Conservation (phyloP, 2,329 filamentous ascomycete genomes). For the Pyrenophora graminea region DNA sequence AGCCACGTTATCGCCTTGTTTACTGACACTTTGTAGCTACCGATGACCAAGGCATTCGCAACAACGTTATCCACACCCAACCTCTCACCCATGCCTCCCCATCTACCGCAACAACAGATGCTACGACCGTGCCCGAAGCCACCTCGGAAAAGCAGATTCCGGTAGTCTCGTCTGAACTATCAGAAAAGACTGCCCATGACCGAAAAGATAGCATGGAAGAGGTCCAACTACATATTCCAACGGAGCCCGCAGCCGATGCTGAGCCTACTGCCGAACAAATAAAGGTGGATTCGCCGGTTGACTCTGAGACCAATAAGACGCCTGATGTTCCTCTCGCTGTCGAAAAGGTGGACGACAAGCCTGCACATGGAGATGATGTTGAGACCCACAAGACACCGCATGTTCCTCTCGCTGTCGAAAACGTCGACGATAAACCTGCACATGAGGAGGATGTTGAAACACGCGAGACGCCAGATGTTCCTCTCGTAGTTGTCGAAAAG, state of each 20-base stretch:
- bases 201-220: conserved; percentile 28
- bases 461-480: too few relatives aligned
- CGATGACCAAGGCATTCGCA: conserved; percentile 58
- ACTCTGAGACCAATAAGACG: conserved; percentile 12
- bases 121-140: background rate
- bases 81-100: background rate
- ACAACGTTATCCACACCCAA: conserved; percentile 55
- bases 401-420: conserved; percentile 32
- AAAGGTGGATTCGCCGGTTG: conserved; percentile 17
- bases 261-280: conserved; percentile 26
- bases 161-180: background rate
- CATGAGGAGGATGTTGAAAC: too few relatives aligned
- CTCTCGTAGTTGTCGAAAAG: too few relatives aligned
- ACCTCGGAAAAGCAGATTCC: background rate
- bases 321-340: conserved; percentile 32
- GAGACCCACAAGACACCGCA: too few relatives aligned
- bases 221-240: conserved; percentile 19
- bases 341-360: conserved; percentile 39
- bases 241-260: conserved; percentile 22
- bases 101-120: too few relatives aligned
- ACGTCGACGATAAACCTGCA: conserved; percentile 28
- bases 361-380: too few relatives aligned
- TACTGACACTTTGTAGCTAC: conserved; percentile 48
- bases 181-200: conserved; percentile 13
- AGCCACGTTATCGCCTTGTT: background rate